Base-by-base conservation (phyloP, 345 rosid genomes). In the Limnanthes douglasii region DNA sequence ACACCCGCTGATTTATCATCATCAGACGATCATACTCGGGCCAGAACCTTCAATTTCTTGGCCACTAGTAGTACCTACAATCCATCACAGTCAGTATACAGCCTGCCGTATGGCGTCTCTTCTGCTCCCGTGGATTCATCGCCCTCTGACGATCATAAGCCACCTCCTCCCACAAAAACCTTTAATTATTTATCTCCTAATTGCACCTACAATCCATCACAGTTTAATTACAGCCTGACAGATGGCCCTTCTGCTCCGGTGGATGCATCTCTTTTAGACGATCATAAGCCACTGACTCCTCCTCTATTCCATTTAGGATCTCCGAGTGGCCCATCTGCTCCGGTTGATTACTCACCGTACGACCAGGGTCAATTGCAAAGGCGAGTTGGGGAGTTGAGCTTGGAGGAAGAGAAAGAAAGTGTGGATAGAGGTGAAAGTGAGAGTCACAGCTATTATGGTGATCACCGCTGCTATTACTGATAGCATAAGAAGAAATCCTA, bases 201-300 rank as follows among this genome's bases (percentile, higher is more conserved):
- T n/a, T n/a, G n/a, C n/a, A 48, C 15, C 11, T 56, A 56, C 30
- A 26, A 22, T 31, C 56, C 61, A 18, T 45, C 39, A 6, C 48
- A 58, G 1, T 24, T 46, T 23, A 27, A 16, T 41, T 37, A 35
- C 54, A 37, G 37, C 6, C 2, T 46, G 4, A 41, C 52, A 6
- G 35, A 31, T 41, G 68, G 58, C 1, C 75, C 79, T 11, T 68
- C 79, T 11, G 79, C 79, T 29, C 79, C 79, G 0, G 67, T 52
- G 21, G 69, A 64, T 28, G 15, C 36, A 11, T 49, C 66, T 8
- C 44, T 50, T 3, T 30, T 43, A 11, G 46, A 61, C 8, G 79
- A 72, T 19, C 54, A 49, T 46, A 72, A 52, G 72, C 63, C 60
- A 2, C 59, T 53, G 18, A 36, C 50, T 16, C 57, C 53, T 1